A percentile compares a stretch with the other conserved stretches of the same genome.
Evolutionary conservation across 176 grass and related monocot genomes (phyloP).

Genomic region (Luzula sylvatica): DNA sequence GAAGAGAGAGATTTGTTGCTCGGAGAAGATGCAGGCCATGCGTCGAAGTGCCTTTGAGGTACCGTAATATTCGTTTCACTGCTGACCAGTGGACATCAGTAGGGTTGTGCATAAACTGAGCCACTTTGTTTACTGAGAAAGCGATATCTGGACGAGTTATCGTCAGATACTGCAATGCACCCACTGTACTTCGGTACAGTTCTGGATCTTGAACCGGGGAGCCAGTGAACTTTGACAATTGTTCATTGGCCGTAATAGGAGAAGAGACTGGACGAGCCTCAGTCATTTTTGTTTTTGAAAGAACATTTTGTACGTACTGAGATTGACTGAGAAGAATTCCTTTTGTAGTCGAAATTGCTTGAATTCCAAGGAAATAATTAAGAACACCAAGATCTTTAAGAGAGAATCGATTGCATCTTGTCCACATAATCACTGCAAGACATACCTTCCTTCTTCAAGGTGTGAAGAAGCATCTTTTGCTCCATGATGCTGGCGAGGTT

Average conservation of each 20-base stretch:
- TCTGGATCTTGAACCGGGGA: neutral
- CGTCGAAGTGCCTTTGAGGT: neutral
- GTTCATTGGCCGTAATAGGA: neutral
- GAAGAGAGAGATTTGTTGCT: neutral
- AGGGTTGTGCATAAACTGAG: neutral
- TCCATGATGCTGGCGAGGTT: no score
- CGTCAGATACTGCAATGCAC: constrained; percentile 1
- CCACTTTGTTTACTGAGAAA: neutral
- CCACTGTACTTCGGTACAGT: neutral
- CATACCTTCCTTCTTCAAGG: no score
- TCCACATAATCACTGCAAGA: no score
- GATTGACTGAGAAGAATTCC: no score
- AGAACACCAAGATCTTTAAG: no score
- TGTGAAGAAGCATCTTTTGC: no score
- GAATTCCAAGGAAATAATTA: no score
- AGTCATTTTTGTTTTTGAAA: neutral
- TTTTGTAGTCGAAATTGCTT: no score
- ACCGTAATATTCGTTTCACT: neutral
- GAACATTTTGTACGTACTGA: no score
- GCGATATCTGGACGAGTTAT: neutral
- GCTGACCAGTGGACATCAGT: neutral
- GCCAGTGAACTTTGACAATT: neutral
- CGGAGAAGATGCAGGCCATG: neutral
- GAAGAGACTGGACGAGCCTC: neutral
- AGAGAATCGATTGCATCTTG: no score